Evolutionary conservation across 2,329 filamentous ascomycete genomes (phyloP), one percentile per base, ranked within the genome.

Genomic region (Penicillium verrucosum): DNA sequence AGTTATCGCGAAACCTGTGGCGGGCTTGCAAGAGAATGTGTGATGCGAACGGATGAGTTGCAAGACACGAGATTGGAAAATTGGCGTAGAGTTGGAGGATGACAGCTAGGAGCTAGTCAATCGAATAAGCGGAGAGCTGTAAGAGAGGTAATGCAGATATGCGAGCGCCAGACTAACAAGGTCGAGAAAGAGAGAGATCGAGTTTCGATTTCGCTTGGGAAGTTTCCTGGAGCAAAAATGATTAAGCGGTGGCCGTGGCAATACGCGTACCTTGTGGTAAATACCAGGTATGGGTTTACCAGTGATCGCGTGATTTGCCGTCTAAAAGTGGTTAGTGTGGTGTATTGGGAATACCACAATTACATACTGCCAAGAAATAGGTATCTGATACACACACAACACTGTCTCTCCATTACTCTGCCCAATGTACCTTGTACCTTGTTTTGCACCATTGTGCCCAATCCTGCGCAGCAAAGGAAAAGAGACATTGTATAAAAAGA

Each of bases 231-330:
- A 64, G 60, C 60, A 60, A 68, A 68, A 69, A 62, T 65, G 60
- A 56, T 62, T 71, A 64, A 65, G 64, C 60, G 61, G 60, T 27
- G 66, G 60, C n/a, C 63, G 69, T 72, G 70, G 68, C 66, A 70
- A 51, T 71, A 69, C 40, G 36, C 42, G 49, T 44, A 16, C 46
- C 56, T 44, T 30, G 7, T 12, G 48, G 57, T 47, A 58, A 65
- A 58, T 63, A 63, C 65, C n/a, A 21, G 32, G 64, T 66, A 61
- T 57, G 37, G n/a, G 36, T 36, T 42, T 43, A 5, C 7, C 14
- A 5, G 41, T 51, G 59, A 57, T 59, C 51, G 59, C 60, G 62
- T 59, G 61, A 57, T 51, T 48, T 36, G 36, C 34, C 46, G 34
- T 45, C 30, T 55, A 18, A 11, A 12, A 16, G 8, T 3, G 8